A percentile compares a stretch with the other conserved stretches of the same genome.
phyloP scores from a whole-genome alignment of 2,329 filamentous ascomycete species.

The Curvularia hawaiiensis region DNA sequence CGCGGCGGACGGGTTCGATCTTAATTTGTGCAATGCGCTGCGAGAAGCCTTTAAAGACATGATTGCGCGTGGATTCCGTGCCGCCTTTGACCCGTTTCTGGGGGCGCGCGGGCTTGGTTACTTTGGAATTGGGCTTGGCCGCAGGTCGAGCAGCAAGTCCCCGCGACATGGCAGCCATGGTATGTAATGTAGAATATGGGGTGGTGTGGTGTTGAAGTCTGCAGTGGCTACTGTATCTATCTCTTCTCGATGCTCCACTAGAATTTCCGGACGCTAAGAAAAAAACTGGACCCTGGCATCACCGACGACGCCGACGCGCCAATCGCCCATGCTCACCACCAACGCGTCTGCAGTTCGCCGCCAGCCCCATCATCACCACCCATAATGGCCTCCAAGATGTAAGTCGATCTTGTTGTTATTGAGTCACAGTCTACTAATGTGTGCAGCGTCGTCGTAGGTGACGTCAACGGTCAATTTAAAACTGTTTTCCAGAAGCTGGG shows the following conservation, averaged over 20 bases:
- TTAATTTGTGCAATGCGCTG: constrained; percentile 89
- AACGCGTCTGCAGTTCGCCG: constrained; percentile 14
- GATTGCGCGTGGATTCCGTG: constrained; percentile 78
- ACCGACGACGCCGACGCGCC: constrained; percentile 20
- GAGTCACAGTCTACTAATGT: constrained; percentile 12
- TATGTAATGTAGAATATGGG: constrained; percentile 11
- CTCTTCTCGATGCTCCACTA: constrained; percentile 30
- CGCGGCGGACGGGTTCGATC: constrained; percentile 89
- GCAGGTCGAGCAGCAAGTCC: constrained; percentile 30
- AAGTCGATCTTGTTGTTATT: not conserved
- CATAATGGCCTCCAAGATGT: constrained; percentile 64
- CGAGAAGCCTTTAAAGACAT: constrained; percentile 91
- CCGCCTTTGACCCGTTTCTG: constrained; percentile 69
- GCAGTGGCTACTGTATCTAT: constrained; percentile 4
- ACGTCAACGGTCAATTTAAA: constrained; percentile 78
- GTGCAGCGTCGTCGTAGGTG: constrained; percentile 79
- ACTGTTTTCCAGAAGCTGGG: constrained; percentile 80
- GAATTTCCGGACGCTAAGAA: constrained; percentile 34
- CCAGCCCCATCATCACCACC: constrained; percentile 1
- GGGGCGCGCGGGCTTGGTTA: constrained; percentile 49
- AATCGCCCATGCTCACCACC: constrained; percentile 22
- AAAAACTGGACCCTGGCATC: constrained; percentile 27
- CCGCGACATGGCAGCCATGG: constrained; percentile 53
- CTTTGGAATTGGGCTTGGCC: constrained; percentile 24
- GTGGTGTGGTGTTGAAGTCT: constrained; percentile 10